These are phyloP conservation scores for Phylloporus sp. DNA, from an alignment of 1,284 basidiomycete genomes.

Conservation along the genomic window DNA sequence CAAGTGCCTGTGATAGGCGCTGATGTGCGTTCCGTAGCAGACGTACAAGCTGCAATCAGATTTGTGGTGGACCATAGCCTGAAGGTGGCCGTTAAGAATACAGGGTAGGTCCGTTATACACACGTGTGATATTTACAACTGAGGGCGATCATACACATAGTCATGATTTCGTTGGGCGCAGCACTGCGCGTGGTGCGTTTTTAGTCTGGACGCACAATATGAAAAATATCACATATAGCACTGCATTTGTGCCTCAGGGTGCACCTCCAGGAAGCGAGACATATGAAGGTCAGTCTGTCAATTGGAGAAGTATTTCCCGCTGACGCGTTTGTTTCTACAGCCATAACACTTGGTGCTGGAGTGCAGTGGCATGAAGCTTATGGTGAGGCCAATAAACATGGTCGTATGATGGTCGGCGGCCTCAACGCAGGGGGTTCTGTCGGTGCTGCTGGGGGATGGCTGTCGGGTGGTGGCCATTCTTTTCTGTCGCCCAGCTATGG, in stretches of 20 bases:
- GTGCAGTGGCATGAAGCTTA: slow-evolving; percentile 51
- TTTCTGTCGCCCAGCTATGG: slow-evolving; percentile 46
- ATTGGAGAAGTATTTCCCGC: background rate
- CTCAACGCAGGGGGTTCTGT: slow-evolving; percentile 41
- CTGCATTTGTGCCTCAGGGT: slow-evolving; percentile 38
- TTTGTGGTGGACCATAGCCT: slow-evolving; percentile 41
- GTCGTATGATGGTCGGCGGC: slow-evolving; percentile 44
- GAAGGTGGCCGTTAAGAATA: slow-evolving; percentile 51
- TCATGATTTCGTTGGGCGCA: slow-evolving; percentile 45
- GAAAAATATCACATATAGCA: slow-evolving; percentile 39
- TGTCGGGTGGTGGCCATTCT: slow-evolving; percentile 51
- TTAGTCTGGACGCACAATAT: slow-evolving; percentile 46
- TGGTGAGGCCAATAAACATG: slow-evolving; percentile 33
- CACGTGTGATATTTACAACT: background rate
- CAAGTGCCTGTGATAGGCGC: slow-evolving; percentile 48
- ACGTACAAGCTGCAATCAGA: slow-evolving; percentile 40
- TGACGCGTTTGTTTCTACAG: slow-evolving; percentile 18
- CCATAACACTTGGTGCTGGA: slow-evolving; percentile 47
- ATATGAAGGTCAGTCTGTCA: slow-evolving; percentile 11
- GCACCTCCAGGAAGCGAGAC: slow-evolving; percentile 25
- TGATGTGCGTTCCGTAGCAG: slow-evolving; percentile 40
- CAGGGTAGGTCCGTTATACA: slow-evolving; percentile 38
- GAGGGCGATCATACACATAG: slow-evolving; percentile 9
- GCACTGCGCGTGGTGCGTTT: slow-evolving; percentile 40
- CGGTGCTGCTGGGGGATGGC: slow-evolving; percentile 46